These are phyloP conservation scores for Saussurea involucrata DNA, from an alignment of 129 eudicot genomes.

Conservation along the genomic window DNA sequence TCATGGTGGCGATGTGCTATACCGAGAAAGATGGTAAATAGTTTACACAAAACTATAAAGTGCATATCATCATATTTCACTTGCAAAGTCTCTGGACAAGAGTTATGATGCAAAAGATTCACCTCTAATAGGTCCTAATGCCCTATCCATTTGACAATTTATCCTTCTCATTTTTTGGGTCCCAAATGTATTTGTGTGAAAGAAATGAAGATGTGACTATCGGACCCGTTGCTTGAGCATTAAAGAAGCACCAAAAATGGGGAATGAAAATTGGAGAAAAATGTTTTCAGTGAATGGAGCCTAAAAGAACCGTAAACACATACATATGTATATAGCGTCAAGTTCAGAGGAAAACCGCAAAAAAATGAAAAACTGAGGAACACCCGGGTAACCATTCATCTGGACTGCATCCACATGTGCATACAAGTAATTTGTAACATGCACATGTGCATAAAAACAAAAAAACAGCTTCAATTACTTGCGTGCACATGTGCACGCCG, in stretches of 20 bases:
- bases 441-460: too few species aligned
- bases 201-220: neutral
- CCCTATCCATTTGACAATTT: neutral
- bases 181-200: neutral
- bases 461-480: too few species aligned
- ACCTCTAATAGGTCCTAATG: neutral
- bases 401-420: too few species aligned
- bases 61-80: neutral
- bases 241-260: neutral
- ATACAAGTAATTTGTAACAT: too few species aligned
- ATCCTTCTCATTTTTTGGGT: neutral
- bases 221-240: neutral
- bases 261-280: neutral
- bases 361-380: too few species aligned
- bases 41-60: neutral
- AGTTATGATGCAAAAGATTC: neutral
- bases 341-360: too few species aligned
- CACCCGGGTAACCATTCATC: too few species aligned
- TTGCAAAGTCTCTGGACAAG: neutral
- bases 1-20: too few species aligned
- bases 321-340: neutral
- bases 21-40: neutral
- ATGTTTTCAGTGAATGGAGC: neutral
- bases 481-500: too few species aligned
- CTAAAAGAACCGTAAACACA: neutral